Conservation (phyloP, 2,329 filamentous ascomycete genomes). For the Penicillium crustosum region DNA sequence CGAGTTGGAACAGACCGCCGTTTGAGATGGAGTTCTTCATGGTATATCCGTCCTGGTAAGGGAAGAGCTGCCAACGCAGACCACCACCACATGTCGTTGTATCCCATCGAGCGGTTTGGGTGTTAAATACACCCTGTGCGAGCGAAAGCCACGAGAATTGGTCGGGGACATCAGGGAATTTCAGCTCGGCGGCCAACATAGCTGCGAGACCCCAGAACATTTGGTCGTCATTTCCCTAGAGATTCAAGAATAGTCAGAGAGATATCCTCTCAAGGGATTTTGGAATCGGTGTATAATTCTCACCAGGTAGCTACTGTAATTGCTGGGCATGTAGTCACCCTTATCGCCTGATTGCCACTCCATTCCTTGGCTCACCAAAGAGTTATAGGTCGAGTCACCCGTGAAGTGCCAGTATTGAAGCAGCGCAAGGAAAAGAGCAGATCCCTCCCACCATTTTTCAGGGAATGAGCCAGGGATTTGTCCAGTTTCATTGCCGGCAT, state of each 20-base stretch:
- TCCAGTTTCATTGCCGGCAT: conserved; percentile 53
- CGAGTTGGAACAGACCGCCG: conserved; percentile 78
- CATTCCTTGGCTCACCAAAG: conserved; percentile 49
- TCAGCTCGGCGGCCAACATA: conserved; percentile 65
- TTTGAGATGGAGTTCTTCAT: conserved; percentile 85
- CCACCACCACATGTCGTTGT: conserved; percentile 66
- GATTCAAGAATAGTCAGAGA: not conserved
- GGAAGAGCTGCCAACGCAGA: conserved; percentile 78
- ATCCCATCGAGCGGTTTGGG: conserved; percentile 70
- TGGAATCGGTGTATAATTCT: not conserved
- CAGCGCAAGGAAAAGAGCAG: conserved; percentile 66
- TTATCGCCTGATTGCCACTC: conserved; percentile 35
- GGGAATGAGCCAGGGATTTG: conserved; percentile 56
- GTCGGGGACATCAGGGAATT: conserved; percentile 59
- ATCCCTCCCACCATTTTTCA: conserved; percentile 75
- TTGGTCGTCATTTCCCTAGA: conserved; percentile 67
- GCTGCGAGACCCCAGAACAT: conserved; percentile 69
- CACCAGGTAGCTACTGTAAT: conserved; percentile 37
- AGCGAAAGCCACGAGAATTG: conserved; percentile 54
- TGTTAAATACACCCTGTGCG: conserved; percentile 70
- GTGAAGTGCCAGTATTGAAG: conserved; percentile 71
- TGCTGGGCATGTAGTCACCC: conserved; percentile 40
- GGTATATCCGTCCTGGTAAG: conserved; percentile 71
- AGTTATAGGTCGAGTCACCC: conserved; percentile 63
- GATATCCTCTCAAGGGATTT: not conserved